These are phyloP conservation scores for Acacia pycnantha DNA, from an alignment of 331 rosid species.

Conservation along the genomic window DNA sequence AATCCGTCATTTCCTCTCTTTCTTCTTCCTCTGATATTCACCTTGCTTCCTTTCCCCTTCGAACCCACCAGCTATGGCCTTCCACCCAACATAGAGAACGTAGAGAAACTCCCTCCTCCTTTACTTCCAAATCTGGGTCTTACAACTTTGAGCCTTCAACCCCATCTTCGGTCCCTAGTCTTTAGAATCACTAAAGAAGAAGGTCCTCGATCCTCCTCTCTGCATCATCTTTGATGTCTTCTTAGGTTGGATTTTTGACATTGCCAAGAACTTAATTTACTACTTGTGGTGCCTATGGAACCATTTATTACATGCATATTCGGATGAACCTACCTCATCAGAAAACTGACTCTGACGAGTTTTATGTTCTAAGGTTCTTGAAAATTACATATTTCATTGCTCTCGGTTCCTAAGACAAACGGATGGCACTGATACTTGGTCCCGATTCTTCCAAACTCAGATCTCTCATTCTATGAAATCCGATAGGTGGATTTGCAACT, in stretches of 20 bases:
- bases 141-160: slow-evolving; percentile 40
- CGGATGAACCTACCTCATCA: slow-evolving; percentile 43
- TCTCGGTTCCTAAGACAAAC: slow-evolving; percentile 42
- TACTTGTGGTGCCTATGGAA: slow-evolving; percentile 73
- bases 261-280: slow-evolving; percentile 51
- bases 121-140: slow-evolving; percentile 6
- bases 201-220: slow-evolving; percentile 55
- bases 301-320: slow-evolving; percentile 39
- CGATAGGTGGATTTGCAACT: slow-evolving; percentile 60
- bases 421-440: slow-evolving; percentile 61
- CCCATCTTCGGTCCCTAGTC: slow-evolving; percentile 42
- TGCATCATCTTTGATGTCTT: slow-evolving; percentile 57
- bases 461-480: slow-evolving; percentile 38
- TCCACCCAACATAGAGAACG: slow-evolving; percentile 60
- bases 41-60: slow-evolving; percentile 48
- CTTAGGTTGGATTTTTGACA: slow-evolving; percentile 51
- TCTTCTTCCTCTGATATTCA: slow-evolving; percentile 14
- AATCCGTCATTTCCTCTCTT: slow-evolving; percentile 32
- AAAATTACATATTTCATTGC: slow-evolving; percentile 41
- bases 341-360: slow-evolving; percentile 39
- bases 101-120: slow-evolving; percentile 47
- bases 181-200: slow-evolving; percentile 33
- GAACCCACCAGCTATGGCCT: slow-evolving; percentile 38
- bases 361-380: slow-evolving; percentile 53
- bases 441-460: slow-evolving; percentile 47